A percentile compares a stretch with the other conserved stretches of the same genome.
Conservation (phyloP, 2,329 filamentous ascomycete genomes). For the Calonectria multiphialidica region DNA sequence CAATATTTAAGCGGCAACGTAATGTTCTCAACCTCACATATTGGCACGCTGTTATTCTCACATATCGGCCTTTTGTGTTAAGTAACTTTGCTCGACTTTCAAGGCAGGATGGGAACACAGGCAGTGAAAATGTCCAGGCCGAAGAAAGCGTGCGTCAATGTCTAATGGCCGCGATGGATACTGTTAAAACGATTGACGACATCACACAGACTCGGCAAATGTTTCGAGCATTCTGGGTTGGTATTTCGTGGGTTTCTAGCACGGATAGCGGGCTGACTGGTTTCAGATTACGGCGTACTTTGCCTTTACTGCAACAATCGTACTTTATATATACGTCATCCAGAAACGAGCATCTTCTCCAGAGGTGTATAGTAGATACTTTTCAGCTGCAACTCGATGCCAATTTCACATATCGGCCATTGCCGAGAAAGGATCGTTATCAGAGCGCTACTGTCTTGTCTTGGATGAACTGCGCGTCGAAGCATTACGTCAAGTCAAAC, state of each 20-base stretch:
- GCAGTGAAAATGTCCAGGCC: slow-evolving; percentile 18
- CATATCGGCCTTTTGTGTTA: slow-evolving; percentile 52
- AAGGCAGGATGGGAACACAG: not conserved
- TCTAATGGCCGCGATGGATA: slow-evolving; percentile 36
- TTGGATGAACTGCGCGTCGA: slow-evolving; percentile 39
- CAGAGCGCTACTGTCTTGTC: slow-evolving; percentile 39
- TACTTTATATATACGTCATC: slow-evolving; percentile 43
- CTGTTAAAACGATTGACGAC: slow-evolving; percentile 35
- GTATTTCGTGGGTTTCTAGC: not conserved
- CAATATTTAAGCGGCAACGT: slow-evolving; percentile 55
- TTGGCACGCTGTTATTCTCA: slow-evolving; percentile 57
- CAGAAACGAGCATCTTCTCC: slow-evolving; percentile 38
- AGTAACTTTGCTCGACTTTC: slow-evolving; percentile 47
- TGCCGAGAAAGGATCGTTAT: slow-evolving; percentile 37
- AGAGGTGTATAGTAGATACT: slow-evolving; percentile 33
- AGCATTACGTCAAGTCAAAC: slow-evolving; percentile 36
- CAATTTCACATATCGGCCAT: slow-evolving; percentile 39
- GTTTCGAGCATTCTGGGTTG: slow-evolving; percentile 40
- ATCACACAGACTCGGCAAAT: slow-evolving; percentile 39
- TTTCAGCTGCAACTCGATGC: slow-evolving; percentile 34
- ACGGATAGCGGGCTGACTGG: not conserved
- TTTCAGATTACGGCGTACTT: slow-evolving; percentile 40
- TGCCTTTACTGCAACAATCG: slow-evolving; percentile 40
- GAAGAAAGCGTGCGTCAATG: slow-evolving; percentile 38
- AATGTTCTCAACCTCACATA: slow-evolving; percentile 57